Evolutionary conservation across 1,284 basidiomycete species (phyloP).

Genomic region (Pascua sp.): DNA sequence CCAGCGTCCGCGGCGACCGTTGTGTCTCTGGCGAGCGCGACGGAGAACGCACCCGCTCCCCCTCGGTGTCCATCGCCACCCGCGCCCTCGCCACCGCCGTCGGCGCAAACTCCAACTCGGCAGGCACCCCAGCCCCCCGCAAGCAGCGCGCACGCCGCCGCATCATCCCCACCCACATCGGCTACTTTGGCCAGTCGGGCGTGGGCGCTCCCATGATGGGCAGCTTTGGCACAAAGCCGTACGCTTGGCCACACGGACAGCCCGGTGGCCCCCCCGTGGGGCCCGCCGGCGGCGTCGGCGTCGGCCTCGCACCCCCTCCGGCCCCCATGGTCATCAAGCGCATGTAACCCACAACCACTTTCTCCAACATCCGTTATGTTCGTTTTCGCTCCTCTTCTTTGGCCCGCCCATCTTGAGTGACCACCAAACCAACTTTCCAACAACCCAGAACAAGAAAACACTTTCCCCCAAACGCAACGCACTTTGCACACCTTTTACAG

Average conservation of each 20-base stretch:
- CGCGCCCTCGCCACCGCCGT: constrained; percentile 38
- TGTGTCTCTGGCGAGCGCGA: not conserved
- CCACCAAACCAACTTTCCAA: too few relatives aligned
- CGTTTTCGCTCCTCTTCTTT: constrained; percentile 21
- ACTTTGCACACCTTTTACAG: too few relatives aligned
- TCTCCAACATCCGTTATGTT: constrained; percentile 4
- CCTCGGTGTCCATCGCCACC: constrained; percentile 41
- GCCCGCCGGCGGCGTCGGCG: constrained; percentile 20
- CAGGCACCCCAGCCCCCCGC: constrained; percentile 17
- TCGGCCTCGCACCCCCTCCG: constrained; percentile 29
- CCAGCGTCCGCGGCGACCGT: constrained; percentile 16
- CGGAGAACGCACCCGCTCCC: constrained; percentile 39
- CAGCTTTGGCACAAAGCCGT: constrained; percentile 27
- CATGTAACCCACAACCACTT: constrained; percentile 1
- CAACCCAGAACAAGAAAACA: too few relatives aligned
- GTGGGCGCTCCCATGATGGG: constrained; percentile 41
- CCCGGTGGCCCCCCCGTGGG: not conserved
- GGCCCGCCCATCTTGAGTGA: not conserved
- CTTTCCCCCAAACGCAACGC: too few relatives aligned
- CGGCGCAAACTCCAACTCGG: constrained; percentile 28
- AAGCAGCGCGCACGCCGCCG: constrained; percentile 40
- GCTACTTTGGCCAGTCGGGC: constrained; percentile 41
- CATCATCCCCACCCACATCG: constrained; percentile 47
- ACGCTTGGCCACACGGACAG: constrained; percentile 15
- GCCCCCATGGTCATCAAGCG: constrained; percentile 8